A percentile compares a stretch with the other conserved stretches of the same genome.
These are phyloP conservation scores for Spathaspora sp. DNA, from an alignment of 1,139 yeast species.

Conservation along the genomic window DNA sequence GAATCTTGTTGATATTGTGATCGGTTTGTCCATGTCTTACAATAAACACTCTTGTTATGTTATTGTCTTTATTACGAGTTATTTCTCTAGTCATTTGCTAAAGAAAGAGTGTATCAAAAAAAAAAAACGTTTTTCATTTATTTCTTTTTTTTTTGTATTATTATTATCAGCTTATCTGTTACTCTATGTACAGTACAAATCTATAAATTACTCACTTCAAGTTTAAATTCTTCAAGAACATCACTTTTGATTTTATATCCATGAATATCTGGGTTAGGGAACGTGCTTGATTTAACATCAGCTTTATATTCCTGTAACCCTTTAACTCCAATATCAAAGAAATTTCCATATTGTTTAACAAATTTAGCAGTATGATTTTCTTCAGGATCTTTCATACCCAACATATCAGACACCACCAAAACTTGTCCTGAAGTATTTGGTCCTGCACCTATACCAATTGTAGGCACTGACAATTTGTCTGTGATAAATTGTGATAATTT, in stretches of 20 bases:
- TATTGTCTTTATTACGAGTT: conserved; percentile 32
- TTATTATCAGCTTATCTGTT: neutral
- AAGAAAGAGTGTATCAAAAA: neutral
- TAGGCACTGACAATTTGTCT: conserved; percentile 60
- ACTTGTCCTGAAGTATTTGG: conserved; percentile 84
- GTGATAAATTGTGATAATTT: conserved; percentile 70
- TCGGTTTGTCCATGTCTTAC: conserved; percentile 84
- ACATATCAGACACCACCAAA: conserved; percentile 72
- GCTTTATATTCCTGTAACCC: conserved; percentile 54
- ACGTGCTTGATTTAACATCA: conserved; percentile 55
- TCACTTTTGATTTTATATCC: conserved; percentile 72
- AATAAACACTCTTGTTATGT: conserved; percentile 53
- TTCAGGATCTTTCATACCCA: conserved; percentile 68
- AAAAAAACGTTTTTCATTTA: neutral
- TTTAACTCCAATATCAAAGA: conserved; percentile 47
- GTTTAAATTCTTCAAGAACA: conserved; percentile 51
- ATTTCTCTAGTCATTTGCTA: conserved; percentile 30
- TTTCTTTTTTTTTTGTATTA: conserved; percentile 2
- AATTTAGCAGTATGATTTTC: conserved; percentile 60
- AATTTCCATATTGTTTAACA: conserved; percentile 65
- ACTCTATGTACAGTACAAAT: neutral
- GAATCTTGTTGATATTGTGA: conserved; percentile 60
- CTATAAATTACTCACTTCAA: conserved; percentile 5
- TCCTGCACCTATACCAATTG: conserved; percentile 97
- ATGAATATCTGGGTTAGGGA: conserved; percentile 65